A percentile compares a stretch with the other conserved stretches of the same genome.
These are phyloP conservation scores for Aspergillus mulundensis DNA, from an alignment of 495 filamentous ascomycete genomes.

Conservation along the genomic window DNA sequence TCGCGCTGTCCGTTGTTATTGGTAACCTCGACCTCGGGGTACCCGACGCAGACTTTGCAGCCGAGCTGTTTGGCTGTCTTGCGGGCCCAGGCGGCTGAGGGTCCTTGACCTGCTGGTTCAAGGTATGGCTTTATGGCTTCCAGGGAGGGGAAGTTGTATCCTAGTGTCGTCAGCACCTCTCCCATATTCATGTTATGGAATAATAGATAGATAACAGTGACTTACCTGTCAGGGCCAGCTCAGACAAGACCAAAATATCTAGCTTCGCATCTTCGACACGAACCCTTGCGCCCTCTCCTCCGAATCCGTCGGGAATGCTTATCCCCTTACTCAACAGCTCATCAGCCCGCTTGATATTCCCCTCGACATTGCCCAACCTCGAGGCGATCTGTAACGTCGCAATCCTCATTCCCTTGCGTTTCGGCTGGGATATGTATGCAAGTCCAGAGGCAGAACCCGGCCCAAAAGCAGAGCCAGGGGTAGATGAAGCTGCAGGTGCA, in stretches of 20 bases:
- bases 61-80: conserved; percentile 64
- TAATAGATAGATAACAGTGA: not conserved
- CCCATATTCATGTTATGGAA: not conserved
- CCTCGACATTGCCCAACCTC: conserved; percentile 66
- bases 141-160: conserved; percentile 86
- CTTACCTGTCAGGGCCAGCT: conserved; percentile 83
- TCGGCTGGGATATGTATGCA: not conserved
- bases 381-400: conserved; percentile 78
- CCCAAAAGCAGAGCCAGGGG: not conserved
- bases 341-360: conserved; percentile 73
- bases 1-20: conserved; percentile 1
- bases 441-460: not conserved
- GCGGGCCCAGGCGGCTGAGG: conserved; percentile 75
- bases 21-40: conserved; percentile 62
- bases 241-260: conserved; percentile 74
- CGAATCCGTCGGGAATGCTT: conserved; percentile 9
- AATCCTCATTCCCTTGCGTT: conserved; percentile 59
- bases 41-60: conserved; percentile 84
- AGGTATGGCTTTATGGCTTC: conserved; percentile 73
- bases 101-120: conserved; percentile 71
- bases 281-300: not conserved
- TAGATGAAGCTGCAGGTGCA: not conserved
- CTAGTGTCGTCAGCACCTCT: conserved; percentile 34
- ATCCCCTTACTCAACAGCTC: conserved; percentile 52
- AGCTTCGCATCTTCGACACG: conserved; percentile 21